Percentiles rank a stretch among this genome's conserved stretches.
Conservation (phyloP, 345 rosid genomes). For the Murraya paniculata region DNA sequence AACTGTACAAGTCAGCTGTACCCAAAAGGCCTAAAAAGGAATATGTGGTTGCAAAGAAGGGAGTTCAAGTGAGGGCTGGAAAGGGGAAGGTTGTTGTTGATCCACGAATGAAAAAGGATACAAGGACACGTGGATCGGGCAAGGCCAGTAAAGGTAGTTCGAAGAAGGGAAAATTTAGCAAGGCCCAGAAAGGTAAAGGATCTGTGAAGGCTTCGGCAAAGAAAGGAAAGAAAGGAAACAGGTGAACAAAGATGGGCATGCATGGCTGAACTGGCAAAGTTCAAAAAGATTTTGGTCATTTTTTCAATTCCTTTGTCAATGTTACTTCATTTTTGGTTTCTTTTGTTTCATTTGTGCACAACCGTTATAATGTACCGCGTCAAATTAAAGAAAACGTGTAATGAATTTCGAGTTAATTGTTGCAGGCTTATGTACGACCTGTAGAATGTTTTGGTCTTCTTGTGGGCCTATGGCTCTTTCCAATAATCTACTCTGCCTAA, state of each 20-base stretch:
- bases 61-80: constrained; percentile 73
- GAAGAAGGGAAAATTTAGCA: constrained; percentile 53
- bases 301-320: neutral
- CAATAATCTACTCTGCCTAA: no score
- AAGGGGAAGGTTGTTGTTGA: constrained; percentile 89
- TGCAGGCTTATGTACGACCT: no score
- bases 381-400: neutral
- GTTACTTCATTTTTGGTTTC: neutral
- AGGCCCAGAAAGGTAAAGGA: constrained; percentile 42
- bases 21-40: constrained; percentile 74
- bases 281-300: neutral
- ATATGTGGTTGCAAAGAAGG: constrained; percentile 88
- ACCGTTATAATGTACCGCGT: neutral
- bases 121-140: constrained; percentile 48
- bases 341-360: neutral
- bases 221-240: constrained; percentile 42
- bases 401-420: neutral
- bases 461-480: no score
- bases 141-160: constrained; percentile 50
- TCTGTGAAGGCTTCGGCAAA: constrained; percentile 35
- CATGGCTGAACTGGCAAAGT: constrained; percentile 14
- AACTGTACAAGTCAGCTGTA: constrained; percentile 72
- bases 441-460: no score
- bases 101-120: constrained; percentile 82
- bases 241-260: constrained; percentile 30